Conservation (phyloP, 2,329 filamentous ascomycete genomes). For the Blastomyces emzantsi region DNA sequence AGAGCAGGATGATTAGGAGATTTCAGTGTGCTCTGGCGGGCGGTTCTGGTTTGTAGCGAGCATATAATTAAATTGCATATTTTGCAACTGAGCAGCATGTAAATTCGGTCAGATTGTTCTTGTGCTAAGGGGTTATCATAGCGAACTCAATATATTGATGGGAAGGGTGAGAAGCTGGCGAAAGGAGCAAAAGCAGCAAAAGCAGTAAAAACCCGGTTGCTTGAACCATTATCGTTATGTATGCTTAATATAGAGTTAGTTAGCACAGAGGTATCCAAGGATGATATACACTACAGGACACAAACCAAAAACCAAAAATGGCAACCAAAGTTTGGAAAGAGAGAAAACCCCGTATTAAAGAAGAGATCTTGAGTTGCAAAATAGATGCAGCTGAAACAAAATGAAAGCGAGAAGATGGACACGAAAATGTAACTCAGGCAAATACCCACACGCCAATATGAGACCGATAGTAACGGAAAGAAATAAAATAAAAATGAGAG, state of each 20-base stretch:
- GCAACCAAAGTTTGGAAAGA: neutral
- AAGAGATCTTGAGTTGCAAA: neutral
- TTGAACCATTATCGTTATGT: neutral
- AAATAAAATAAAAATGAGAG: neutral
- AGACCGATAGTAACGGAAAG: neutral
- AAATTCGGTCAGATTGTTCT: neutral
- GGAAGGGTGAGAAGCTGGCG: neutral
- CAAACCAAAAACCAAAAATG: neutral
- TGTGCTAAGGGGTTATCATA: neutral
- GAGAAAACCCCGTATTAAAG: neutral
- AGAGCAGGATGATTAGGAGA: too few relatives aligned
- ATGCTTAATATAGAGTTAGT: constrained; percentile 2
- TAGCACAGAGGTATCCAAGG: neutral
- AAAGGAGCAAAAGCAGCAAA: too few relatives aligned
- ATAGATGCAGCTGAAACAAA: constrained; percentile 3
- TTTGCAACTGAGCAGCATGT: neutral
- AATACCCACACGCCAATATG: constrained; percentile 5
- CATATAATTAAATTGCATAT: neutral
- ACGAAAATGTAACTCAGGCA: neutral
- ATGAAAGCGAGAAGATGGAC: neutral
- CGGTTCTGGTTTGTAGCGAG: too few relatives aligned
- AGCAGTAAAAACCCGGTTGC: neutral
- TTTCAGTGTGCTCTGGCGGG: too few relatives aligned
- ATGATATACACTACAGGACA: constrained; percentile 1
- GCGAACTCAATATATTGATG: neutral